Evolutionary conservation across 805 yeast genomes (phyloP), one percentile per base, ranked within the genome.

Genomic region (Candida maesae): DNA sequence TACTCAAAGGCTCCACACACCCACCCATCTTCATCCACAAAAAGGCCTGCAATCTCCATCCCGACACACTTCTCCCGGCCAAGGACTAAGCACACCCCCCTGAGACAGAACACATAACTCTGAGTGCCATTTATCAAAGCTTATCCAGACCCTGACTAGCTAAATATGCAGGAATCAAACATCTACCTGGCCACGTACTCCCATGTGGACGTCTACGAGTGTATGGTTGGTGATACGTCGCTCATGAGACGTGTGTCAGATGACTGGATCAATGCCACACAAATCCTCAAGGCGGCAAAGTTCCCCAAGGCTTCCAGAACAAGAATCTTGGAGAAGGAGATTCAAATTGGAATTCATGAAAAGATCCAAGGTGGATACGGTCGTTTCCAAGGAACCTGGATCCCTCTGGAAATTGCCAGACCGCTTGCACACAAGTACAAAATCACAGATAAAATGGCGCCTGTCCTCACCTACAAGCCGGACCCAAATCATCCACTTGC

Each of bases 251-350:
- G 98, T 43, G 81, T 86, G 46, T 71, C 75, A 36, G 99, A 93
- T 60, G 85, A 90, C 52, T 93, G 98, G 98, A 88, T 93, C 40
- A 85, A 85, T 57, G 88, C 89, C 17, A 85, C 95, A 1, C 95
- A 85, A 58, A 81, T 84, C 27, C 67, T 85, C 51, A 84, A 85
- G 58, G 78, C 84, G 45, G 89, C 90, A 27, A 78, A 81, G 45
- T 81, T 80, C 53, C 84, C 87, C 32, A 85, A 85, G 61, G 84
- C 90, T 2, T 83, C 81, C 55, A 65, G 95, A 60, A 84, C 93
- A 2, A 77, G 84, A 54, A 75, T 85, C 33, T 64, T 85, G 45
- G 93, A 85, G 55, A 78, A 73, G 50, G 93, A 85, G 48, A 85
- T 84, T 17, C 87, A 78, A 55, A 71, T 68, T 36, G 79, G 81